These are phyloP conservation scores for Glycine latifolia DNA, from an alignment of 306 rosid species.

Conservation along the genomic window DNA sequence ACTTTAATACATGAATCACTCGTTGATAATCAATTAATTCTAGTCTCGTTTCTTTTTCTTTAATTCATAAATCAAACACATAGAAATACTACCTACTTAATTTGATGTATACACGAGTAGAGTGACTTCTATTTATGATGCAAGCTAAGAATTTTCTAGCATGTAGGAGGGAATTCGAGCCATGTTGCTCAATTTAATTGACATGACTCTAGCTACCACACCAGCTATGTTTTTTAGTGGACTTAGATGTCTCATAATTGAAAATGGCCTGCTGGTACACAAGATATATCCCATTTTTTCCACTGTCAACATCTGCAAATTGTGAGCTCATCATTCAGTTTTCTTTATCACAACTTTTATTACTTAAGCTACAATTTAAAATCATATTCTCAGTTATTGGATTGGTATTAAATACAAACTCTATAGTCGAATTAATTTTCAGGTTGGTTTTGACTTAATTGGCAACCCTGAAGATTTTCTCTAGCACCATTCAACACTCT, in stretches of 20 bases:
- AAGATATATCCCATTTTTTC: not conserved
- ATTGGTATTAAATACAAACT: not conserved
- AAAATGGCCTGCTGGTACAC: not conserved
- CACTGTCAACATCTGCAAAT: not conserved
- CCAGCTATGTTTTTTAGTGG: not conserved
- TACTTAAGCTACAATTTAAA: not conserved
- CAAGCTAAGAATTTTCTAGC: not conserved
- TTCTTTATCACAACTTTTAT: not conserved
- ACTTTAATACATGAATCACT: too few species aligned
- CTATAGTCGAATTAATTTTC: not conserved
- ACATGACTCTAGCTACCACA: conserved; percentile 2
- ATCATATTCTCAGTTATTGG: conserved; percentile 7
- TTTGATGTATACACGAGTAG: too few species aligned
- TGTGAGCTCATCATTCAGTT: not conserved
- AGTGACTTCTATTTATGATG: not conserved
- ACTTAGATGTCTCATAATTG: conserved; percentile 5
- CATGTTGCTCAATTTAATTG: not conserved
- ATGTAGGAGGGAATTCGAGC: not conserved
- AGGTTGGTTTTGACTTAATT: not conserved
- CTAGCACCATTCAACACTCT: not conserved
- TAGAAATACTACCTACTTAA: too few species aligned
- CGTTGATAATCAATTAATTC: too few species aligned
- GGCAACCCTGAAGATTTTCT: conserved; percentile 5
- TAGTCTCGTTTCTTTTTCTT: too few species aligned
- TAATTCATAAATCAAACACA: too few species aligned